A percentile compares a stretch with the other conserved stretches of the same genome.
Evolutionary conservation across 257 asterid genomes (phyloP).

Genomic region (Paraleonurus japonicus): DNA sequence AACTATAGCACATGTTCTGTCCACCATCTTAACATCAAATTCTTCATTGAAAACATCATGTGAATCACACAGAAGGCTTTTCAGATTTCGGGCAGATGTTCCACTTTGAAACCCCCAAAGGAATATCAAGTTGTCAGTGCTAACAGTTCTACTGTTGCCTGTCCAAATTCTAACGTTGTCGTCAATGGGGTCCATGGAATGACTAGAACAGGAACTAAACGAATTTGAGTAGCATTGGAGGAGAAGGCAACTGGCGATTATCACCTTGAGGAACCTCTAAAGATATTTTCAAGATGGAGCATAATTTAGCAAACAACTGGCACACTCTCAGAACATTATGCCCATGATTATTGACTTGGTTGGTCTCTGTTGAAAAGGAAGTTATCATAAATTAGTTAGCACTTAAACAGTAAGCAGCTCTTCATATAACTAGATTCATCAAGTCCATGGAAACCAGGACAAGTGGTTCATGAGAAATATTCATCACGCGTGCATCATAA

Average conservation of each 20-base stretch:
- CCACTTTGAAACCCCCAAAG: conserved; percentile 79
- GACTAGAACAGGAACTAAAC: conserved; percentile 41
- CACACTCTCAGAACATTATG: conserved; percentile 69
- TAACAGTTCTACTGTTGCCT: conserved; percentile 39
- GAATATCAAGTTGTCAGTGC: conserved; percentile 53
- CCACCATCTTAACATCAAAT: conserved; percentile 68
- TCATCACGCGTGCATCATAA: conserved; percentile 2
- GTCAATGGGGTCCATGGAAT: conserved; percentile 33
- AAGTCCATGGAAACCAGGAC: neutral
- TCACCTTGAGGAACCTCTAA: conserved; percentile 40
- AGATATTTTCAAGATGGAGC: conserved; percentile 50
- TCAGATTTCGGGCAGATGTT: conserved; percentile 58
- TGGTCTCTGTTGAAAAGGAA: conserved; percentile 45
- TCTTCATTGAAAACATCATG: conserved; percentile 54
- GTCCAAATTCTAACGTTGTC: conserved; percentile 53
- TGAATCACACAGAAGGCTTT: conserved; percentile 47
- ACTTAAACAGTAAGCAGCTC: conserved; percentile 2
- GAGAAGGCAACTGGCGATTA: conserved; percentile 28
- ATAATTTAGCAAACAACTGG: conserved; percentile 59
- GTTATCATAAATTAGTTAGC: conserved; percentile 23
- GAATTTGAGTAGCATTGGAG: conserved; percentile 42
- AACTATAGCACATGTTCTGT: conserved; percentile 69
- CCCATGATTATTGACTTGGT: conserved; percentile 50
- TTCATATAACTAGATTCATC: neutral
- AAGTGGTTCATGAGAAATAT: conserved; percentile 13